A percentile compares a stretch with the other conserved stretches of the same genome.
These are phyloP conservation scores for Extremus antarcticus DNA, from an alignment of 495 filamentous ascomycete species.

Conservation along the genomic window DNA sequence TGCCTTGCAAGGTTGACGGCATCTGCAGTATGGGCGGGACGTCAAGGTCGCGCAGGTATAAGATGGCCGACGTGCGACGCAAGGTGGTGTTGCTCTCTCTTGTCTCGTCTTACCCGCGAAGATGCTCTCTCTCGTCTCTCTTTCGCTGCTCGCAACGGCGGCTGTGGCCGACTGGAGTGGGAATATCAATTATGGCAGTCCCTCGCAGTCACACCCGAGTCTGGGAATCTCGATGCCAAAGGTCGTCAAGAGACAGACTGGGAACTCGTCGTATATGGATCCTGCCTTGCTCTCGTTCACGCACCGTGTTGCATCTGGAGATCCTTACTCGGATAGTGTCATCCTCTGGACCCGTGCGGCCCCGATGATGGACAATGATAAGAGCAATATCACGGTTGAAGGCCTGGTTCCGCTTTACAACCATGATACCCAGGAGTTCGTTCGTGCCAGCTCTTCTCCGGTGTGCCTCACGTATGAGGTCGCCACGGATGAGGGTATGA, in stretches of 20 bases:
- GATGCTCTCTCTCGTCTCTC: conserved; percentile 1
- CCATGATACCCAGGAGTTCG: conserved; percentile 44
- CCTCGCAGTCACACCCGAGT: conserved; percentile 43
- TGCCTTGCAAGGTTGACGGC: background rate
- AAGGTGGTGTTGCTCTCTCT: background rate
- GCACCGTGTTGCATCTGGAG: conserved; percentile 54
- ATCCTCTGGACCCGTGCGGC: conserved; percentile 55
- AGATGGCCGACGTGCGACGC: background rate
- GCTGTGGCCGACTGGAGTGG: conserved; percentile 25
- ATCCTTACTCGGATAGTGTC: conserved; percentile 50
- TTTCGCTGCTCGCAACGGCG: background rate
- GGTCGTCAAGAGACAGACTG: conserved; percentile 33
- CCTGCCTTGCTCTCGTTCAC: conserved; percentile 46
- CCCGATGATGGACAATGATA: conserved; percentile 42
- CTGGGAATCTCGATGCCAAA: conserved; percentile 43
- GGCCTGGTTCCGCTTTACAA: conserved; percentile 43
- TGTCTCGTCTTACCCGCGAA: background rate
- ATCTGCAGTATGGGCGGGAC: background rate
- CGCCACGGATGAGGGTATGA: conserved; percentile 28
- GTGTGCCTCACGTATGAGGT: conserved; percentile 48
- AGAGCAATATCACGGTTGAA: conserved; percentile 43
- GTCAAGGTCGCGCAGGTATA: background rate
- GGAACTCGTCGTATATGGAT: conserved; percentile 28
- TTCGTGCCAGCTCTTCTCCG: conserved; percentile 39
- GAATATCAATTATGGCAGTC: conserved; percentile 51